phyloP scores from a whole-genome alignment of 495 filamentous ascomycete genomes.

The Parachaetomium inaequale region DNA sequence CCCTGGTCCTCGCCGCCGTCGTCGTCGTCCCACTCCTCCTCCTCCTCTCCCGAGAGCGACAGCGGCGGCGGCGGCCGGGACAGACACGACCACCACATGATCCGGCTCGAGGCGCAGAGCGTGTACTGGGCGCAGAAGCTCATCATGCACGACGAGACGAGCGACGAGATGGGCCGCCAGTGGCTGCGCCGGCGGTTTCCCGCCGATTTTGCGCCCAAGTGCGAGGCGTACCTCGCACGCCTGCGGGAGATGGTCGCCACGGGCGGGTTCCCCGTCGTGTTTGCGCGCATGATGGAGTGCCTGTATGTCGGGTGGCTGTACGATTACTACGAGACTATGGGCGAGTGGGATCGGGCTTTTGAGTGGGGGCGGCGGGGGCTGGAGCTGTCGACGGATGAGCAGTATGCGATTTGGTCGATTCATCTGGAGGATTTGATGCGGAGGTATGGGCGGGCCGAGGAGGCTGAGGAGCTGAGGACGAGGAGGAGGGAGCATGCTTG shows the following conservation, averaged over 20 bases:
- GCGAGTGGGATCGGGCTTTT: slow-evolving; percentile 25
- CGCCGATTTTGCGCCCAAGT: slow-evolving; percentile 17
- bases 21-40: too few species aligned
- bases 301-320: slow-evolving; percentile 29
- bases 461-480: slow-evolving; percentile 25
- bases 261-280: slow-evolving; percentile 12
- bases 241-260: neutral
- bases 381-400: slow-evolving; percentile 23
- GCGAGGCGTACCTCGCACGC: slow-evolving; percentile 10
- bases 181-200: slow-evolving; percentile 25
- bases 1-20: neutral
- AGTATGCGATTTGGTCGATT: slow-evolving; percentile 31
- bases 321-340: slow-evolving; percentile 29
- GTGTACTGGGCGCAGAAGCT: slow-evolving; percentile 34
- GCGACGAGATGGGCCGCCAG: slow-evolving; percentile 22
- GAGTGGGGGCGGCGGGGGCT: slow-evolving; percentile 24
- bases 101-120: slow-evolving; percentile 27
- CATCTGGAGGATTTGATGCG: slow-evolving; percentile 31
- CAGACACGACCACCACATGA: slow-evolving; percentile 26
- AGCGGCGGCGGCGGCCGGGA: neutral
- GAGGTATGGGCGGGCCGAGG: slow-evolving; percentile 18
- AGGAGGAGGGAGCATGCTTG: slow-evolving; percentile 23
- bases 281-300: slow-evolving; percentile 24
- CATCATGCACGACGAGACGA: slow-evolving; percentile 21
- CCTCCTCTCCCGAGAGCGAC: neutral